Percentiles rank a stretch among this genome's conserved stretches.
phyloP scores from a whole-genome alignment of 2,329 filamentous ascomycete species.

The Fusarium nanum region DNA sequence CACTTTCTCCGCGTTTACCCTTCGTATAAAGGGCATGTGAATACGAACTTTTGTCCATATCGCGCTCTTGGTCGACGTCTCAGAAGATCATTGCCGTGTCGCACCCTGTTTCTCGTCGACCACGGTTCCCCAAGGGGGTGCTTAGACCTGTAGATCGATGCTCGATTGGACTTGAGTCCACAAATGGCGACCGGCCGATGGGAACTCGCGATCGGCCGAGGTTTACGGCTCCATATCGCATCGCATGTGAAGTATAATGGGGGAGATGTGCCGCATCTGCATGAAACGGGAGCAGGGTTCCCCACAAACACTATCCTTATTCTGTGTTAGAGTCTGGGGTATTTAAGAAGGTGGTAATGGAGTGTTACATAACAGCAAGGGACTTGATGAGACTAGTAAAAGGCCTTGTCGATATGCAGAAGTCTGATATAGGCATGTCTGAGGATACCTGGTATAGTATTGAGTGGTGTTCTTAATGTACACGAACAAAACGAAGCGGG shows the following conservation, averaged over 20 bases:
- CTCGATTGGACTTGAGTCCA: slow-evolving; percentile 2
- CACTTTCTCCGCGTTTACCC: neutral
- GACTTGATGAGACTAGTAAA: neutral
- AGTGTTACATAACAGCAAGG: neutral
- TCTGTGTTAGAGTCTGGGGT: neutral
- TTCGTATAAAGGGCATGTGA: neutral
- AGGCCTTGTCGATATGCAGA: neutral
- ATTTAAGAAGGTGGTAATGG: neutral
- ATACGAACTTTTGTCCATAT: neutral
- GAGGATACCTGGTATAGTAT: accelerated
- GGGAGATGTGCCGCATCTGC: neutral
- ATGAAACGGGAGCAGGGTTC: neutral
- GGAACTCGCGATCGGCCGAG: slow-evolving; percentile 19
- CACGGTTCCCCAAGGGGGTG: slow-evolving; percentile 24
- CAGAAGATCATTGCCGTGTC: neutral
- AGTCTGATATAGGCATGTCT: neutral
- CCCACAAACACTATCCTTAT: neutral
- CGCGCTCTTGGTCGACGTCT: neutral
- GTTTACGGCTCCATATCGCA: slow-evolving; percentile 3
- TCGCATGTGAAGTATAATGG: slow-evolving; percentile 27
- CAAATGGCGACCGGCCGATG: slow-evolving; percentile 22
- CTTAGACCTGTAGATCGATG: slow-evolving; percentile 21
- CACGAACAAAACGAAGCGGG: neutral
- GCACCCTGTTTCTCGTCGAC: slow-evolving; percentile 1
- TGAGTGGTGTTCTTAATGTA: no score